A percentile compares a stretch with the other conserved stretches of the same genome.
phyloP scores from a whole-genome alignment of 169 alveolate species.

The Blepharisma undulans region DNA sequence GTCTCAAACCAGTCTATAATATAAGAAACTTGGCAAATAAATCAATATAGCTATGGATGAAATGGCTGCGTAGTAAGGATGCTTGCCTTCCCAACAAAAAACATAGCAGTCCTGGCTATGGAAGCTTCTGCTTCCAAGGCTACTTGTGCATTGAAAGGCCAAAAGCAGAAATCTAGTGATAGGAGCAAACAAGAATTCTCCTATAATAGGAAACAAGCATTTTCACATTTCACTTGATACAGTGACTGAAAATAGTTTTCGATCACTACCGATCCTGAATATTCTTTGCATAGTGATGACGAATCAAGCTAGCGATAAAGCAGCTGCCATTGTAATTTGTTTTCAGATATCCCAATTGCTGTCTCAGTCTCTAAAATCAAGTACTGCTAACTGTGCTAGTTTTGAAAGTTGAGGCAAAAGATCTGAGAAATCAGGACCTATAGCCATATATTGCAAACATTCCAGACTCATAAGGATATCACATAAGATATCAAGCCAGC shows the following conservation, averaged over 20 bases:
- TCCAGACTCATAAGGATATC: background rate
- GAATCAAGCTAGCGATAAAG: background rate
- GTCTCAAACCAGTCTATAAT: background rate
- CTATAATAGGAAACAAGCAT: background rate
- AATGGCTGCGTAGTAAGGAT: background rate
- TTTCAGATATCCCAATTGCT: background rate
- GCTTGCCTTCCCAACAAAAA: constrained; percentile 8
- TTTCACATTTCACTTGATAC: background rate
- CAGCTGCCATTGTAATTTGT: background rate
- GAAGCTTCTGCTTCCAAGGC: background rate
- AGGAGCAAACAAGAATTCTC: background rate
- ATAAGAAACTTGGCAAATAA: background rate
- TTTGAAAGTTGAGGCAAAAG: background rate
- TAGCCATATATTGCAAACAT: background rate
- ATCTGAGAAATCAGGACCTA: background rate
- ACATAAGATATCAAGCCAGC: background rate
- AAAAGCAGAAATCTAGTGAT: background rate
- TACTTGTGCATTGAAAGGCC: background rate
- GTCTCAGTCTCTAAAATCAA: background rate
- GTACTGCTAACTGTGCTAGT: background rate
- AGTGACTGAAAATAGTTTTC: background rate
- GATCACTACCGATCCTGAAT: background rate
- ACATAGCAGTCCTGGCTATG: background rate
- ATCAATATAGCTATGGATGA: background rate
- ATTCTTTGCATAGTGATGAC: background rate